Base-by-base conservation (phyloP, 768 basidiomycete genomes). In the Mycena maculata region DNA sequence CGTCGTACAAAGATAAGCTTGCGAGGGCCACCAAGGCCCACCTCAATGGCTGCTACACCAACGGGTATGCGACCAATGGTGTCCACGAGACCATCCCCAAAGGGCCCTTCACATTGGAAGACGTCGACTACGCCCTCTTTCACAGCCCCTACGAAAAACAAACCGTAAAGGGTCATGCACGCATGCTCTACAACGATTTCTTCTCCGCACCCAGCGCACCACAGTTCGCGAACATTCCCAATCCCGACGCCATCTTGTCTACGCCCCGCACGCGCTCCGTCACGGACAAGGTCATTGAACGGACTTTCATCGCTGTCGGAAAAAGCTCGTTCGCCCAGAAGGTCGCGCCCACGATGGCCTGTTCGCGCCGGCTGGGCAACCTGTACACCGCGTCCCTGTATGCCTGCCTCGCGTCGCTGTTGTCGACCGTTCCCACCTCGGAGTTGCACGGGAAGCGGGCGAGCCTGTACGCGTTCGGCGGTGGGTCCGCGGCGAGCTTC, bases 81-180 rank as follows among this genome's bases (percentile, higher is more conserved):
- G 22, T 36, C 38, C 36, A 23, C 1, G 69, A 16, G 25, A 10
- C 16, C n/a, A n/a, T n/a, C n/a, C n/a, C 82, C 4, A 73, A 36
- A n/a, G n/a, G n/a, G 47, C 28, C 83, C 33, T 93, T 95, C 82
- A 92, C 92, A 9, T 86, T 94, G 49, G 90, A 92, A 56, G 87
- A 90, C 71, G 87, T 98, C 74, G 97, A 99, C 82, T 99, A 94
- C 77, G 86, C 92, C 70, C 89, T 96, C 73, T 96, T 99, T 90
- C 98, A 99, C 85, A 92, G 91, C 65, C 98, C 98, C 0, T 99
- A 98, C 80, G 97, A 97, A 83, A 99, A 99, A 84, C 93, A 98
- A 77, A 96, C 98, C 59, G 93, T 98, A 79, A 99, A 98, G 83
- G 96, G 94, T 47, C 92, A 97, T 77, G 97, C 94, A 39, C 93